Evolutionary conservation across 257 asterid genomes (phyloP).

Genomic region (Forsythia viridissima): DNA sequence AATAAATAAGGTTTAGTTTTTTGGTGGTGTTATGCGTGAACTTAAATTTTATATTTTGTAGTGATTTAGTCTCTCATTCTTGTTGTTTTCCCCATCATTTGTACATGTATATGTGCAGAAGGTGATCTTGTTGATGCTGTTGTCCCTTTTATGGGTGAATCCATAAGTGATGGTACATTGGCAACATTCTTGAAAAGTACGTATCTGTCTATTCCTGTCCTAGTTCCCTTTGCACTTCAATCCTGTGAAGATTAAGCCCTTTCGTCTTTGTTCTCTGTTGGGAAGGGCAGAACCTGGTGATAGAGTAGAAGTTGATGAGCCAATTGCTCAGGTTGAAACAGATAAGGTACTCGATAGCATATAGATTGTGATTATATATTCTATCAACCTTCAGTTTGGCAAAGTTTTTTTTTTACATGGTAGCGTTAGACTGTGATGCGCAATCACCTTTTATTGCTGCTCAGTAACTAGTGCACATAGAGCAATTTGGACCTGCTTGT

Average conservation of each 20-base stretch:
- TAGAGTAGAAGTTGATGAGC: conserved; percentile 85
- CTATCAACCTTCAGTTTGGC: background rate
- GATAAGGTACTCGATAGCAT: conserved; percentile 65
- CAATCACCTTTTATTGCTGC: background rate
- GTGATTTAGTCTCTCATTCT: too few species aligned
- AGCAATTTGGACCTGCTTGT: too few species aligned
- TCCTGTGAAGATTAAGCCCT: background rate
- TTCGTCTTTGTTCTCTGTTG: conserved; percentile 6
- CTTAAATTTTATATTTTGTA: too few species aligned
- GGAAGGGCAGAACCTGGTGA: conserved; percentile 78
- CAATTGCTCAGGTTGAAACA: conserved; percentile 97
- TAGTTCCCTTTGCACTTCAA: background rate
- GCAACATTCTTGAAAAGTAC: conserved; percentile 91
- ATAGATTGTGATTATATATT: background rate
- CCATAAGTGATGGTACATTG: conserved; percentile 87
- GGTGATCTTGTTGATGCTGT: conserved; percentile 86
- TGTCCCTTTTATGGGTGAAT: conserved; percentile 97
- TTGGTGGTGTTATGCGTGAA: too few species aligned
- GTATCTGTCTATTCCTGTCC: conserved; percentile 13
- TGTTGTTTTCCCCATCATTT: too few species aligned
- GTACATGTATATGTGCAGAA: conserved; percentile 27
- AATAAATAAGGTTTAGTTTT: too few species aligned
- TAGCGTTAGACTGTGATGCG: too few species aligned
- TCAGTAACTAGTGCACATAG: too few species aligned
- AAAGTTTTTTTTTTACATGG: too few species aligned